phyloP scores from a whole-genome alignment of 768 basidiomycete genomes.

The Leccinum longicurvipes region DNA sequence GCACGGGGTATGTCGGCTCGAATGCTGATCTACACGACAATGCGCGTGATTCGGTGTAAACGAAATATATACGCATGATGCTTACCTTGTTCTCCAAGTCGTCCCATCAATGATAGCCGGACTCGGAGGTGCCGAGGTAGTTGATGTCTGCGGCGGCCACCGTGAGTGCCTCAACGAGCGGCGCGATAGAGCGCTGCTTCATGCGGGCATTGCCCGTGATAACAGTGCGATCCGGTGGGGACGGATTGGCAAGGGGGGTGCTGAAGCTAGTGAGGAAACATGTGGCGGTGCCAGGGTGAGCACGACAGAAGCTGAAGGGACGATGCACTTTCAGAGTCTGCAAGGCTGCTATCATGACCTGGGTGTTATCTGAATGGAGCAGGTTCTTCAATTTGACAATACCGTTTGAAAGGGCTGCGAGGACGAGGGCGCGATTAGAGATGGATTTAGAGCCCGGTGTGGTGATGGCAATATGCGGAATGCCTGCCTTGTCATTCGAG shows the following conservation, averaged over 20 bases:
- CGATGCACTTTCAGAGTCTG: slow-evolving; percentile 71
- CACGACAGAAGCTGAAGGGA: neutral
- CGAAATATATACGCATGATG: neutral
- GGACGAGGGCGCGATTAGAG: slow-evolving; percentile 89
- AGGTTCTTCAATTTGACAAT: slow-evolving; percentile 87
- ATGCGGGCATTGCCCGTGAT: slow-evolving; percentile 98
- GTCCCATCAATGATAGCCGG: slow-evolving; percentile 99
- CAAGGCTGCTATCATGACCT: slow-evolving; percentile 97
- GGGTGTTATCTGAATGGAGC: slow-evolving; percentile 95
- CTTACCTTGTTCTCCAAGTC: slow-evolving; percentile 90
- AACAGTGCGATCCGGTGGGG: slow-evolving; percentile 52
- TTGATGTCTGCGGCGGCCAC: slow-evolving; percentile 76
- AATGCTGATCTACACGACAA: slow-evolving; percentile 75
- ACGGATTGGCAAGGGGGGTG: slow-evolving; percentile 43
- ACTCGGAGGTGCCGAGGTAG: slow-evolving; percentile 81
- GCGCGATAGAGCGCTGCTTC: slow-evolving; percentile 97
- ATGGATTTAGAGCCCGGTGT: slow-evolving; percentile 97
- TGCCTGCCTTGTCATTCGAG: neutral
- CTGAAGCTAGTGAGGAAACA: slow-evolving; percentile 97
- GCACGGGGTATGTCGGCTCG: slow-evolving; percentile 65
- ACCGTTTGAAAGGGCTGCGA: slow-evolving; percentile 88
- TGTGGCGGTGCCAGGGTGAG: slow-evolving; percentile 74
- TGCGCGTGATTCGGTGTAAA: neutral
- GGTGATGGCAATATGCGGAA: slow-evolving; percentile 57
- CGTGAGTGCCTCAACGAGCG: slow-evolving; percentile 85